Base-by-base conservation (phyloP, 371 early-diverging fungal species). In the Actinomucor elegans region DNA sequence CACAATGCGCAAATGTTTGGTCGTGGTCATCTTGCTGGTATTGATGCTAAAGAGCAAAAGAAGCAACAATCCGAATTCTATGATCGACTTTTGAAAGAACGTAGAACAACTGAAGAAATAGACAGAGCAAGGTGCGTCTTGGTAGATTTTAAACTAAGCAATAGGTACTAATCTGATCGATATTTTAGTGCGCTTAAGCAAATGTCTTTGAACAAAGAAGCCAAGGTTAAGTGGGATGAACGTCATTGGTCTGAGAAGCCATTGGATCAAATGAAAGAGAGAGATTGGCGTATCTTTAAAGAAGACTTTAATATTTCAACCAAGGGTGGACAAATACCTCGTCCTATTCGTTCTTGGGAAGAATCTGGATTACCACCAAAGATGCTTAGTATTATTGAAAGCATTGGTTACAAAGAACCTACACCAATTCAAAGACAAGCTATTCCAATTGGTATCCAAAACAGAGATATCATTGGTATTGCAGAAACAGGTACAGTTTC, bases 241-340 rank as follows among this genome's bases (percentile, higher is more conserved):
- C 80, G 95, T 18, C 98, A 97, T 66, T 98, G 98, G 98, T 71
- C 87, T 9, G 94, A 94, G 31, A 98, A 98, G 66, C 85, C 90
- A 8, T 70, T 98, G 61, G 64, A 71, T 3, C 89, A 96, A 56
- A 98, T 98, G 98, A 81, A 73, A 44, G 96, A 96, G 61, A 80
- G 99, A 61, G 99, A 98, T 59, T 98, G 98, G 98, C 91, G 99
- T 70, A 98, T 98, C 52, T 96, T 98, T 69, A 94, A 94, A 58
- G 98, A 98, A 67, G 99, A 98, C 57, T 97, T 89, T 72, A 92
- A 89, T 57, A 98, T 98, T 29, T 73, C 95, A 1, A 92, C 93
- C 62, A 97, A 96, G 72, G 98, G 85, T 74, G 94, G 92, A 47
- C 75, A 80, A 34, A 91, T 97, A 40, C 98, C 98, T 31, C 83